These are phyloP conservation scores for Leucaena leucocephala DNA, from an alignment of 306 rosid species.

Conservation along the genomic window DNA sequence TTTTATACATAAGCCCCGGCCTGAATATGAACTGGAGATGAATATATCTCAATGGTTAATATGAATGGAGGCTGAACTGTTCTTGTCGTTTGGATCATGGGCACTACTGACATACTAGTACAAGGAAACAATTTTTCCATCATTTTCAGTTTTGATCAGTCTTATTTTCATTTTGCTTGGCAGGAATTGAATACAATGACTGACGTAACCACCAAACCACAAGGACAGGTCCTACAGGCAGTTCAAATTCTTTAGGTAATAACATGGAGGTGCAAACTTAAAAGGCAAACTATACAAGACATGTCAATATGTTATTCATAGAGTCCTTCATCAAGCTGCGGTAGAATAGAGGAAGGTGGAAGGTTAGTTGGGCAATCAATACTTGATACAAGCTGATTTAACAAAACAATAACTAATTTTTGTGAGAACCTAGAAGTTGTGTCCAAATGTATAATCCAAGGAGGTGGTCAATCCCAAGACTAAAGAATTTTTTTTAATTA, in stretches of 20 bases:
- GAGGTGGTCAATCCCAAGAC: conserved; percentile 1
- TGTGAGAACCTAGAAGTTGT: not conserved
- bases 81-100: not conserved
- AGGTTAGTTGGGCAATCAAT: not conserved
- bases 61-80: conserved; percentile 1
- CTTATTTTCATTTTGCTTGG: not conserved
- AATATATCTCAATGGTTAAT: not conserved
- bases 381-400: not conserved
- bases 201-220: not conserved
- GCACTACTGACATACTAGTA: not conserved
- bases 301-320: not conserved
- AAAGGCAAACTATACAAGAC: not conserved
- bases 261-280: not conserved
- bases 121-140: not conserved
- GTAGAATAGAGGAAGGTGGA: not conserved
- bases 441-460: not conserved
- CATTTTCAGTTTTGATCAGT: not conserved
- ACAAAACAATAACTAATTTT: not conserved
- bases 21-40: too few species aligned
- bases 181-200: not conserved
- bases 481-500: not conserved
- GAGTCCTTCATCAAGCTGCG: not conserved
- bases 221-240: not conserved
- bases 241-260: not conserved
- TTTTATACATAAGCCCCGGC: too few species aligned